Base-by-base conservation (phyloP, 2,329 filamentous ascomycete genomes). In the Zasmidium cellare region DNA sequence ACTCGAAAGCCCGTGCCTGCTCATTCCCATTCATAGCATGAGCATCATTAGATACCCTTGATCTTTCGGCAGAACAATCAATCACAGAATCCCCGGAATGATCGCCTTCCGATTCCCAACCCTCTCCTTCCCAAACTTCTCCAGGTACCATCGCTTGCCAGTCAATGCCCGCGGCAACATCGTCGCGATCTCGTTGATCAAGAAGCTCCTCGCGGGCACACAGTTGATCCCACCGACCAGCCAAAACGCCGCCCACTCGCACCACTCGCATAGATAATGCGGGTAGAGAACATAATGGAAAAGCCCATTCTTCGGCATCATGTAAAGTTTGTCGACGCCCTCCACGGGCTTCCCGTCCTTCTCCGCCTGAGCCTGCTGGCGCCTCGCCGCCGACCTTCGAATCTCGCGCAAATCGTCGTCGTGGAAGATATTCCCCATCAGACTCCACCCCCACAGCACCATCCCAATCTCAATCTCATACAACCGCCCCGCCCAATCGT, bases 221-320 rank as follows among this genome's bases (percentile, higher is more conserved):
- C 87, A 91, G 3, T 77, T 75, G 76, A 80, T 83, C 0, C 83
- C 82, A 1, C 87, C 83, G 65, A 89, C 83, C 73, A 96, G 83
- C 80, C 88, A 92, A 74, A 92, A 99, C 0, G 94, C 94, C 2
- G 83, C 74, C 94, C 94, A 99, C 80, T 99, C 94, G 53, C 96
- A 73, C 94, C 94, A 99, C 77, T 99, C 94, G 71, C 88, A 89
- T n/a, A 96, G 80, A 74, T 97, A 99, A 74, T 99, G 94, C 65
- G 94, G 92, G 74, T 88, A 96, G 58, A 97, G 81, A 71, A 96
- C 84, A 68, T 87, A 88, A 64, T 83, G 81, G 76, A 97, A 99
- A 51, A 96, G 76, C 0, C 92, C 92, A 51, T 88, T 88, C 69
- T 90, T 80, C 0, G 94, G 94, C 53, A 99, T 84, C 77, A 90